Percentiles rank a stretch among this genome's conserved stretches.
These are phyloP conservation scores for Penicillium crystallinum DNA, from an alignment of 495 filamentous ascomycete genomes.

Conservation along the genomic window DNA sequence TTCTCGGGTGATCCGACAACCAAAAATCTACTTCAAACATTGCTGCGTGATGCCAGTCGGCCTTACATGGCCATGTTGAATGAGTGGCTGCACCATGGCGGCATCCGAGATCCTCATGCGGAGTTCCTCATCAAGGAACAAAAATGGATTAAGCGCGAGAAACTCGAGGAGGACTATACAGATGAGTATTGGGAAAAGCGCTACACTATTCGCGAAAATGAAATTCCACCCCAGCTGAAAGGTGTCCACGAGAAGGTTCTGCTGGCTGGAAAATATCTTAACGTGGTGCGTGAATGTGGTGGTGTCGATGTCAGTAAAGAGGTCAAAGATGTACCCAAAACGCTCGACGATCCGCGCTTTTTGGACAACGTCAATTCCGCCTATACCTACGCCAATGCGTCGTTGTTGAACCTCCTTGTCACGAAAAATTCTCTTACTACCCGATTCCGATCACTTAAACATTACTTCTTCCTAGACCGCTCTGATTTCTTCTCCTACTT, in stretches of 20 bases:
- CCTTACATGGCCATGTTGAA: constrained; percentile 99
- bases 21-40: constrained; percentile 66
- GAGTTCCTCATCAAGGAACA: constrained; percentile 96
- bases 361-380: constrained; percentile 92
- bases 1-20: constrained; percentile 94
- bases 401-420: constrained; percentile 82
- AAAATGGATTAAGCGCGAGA: constrained; percentile 86
- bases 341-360: constrained; percentile 84
- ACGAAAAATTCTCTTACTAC: constrained; percentile 88
- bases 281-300: constrained; percentile 94
- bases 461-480: constrained; percentile 97
- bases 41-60: constrained; percentile 81
- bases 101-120: constrained; percentile 87
- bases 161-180: constrained; percentile 91
- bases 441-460: constrained; percentile 82
- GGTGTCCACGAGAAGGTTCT: constrained; percentile 90
- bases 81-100: constrained; percentile 95
- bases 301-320: constrained; percentile 91
- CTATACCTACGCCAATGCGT: constrained; percentile 92
- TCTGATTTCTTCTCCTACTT: constrained; percentile 99
- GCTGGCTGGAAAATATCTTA: constrained; percentile 93
- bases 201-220: constrained; percentile 86
- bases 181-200: constrained; percentile 99
- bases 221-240: constrained; percentile 89
- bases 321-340: constrained; percentile 80